phyloP scores from a whole-genome alignment of 306 rosid genomes.

The Astragalus glycyphyllos region DNA sequence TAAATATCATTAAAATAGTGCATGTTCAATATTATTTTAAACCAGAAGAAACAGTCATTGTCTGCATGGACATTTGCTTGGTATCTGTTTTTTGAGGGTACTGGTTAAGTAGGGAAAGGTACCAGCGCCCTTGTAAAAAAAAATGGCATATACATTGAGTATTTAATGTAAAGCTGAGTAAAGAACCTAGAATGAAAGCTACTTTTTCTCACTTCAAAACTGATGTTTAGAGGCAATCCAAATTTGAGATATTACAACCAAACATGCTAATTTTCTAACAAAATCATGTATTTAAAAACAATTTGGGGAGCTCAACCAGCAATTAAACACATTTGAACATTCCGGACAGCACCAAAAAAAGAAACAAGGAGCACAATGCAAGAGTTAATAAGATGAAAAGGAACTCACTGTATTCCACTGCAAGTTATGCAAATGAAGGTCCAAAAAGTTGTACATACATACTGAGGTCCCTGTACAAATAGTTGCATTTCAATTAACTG shows the following conservation, averaged over 20 bases:
- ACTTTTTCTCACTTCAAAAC: not conserved
- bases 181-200: not conserved
- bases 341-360: not conserved
- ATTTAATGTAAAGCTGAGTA: not conserved
- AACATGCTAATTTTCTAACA: not conserved
- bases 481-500: not conserved
- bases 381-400: conserved; percentile 20
- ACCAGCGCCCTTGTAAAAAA: not conserved
- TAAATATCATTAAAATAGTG: not conserved
- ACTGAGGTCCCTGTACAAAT: conserved; percentile 82
- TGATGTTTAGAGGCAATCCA: not conserved
- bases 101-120: not conserved
- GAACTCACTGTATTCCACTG: conserved; percentile 92
- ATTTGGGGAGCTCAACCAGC: not conserved
- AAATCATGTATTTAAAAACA: not conserved
- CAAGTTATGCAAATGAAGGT: conserved; percentile 77
- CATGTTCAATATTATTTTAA: conserved; percentile 2
- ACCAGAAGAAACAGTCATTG: not conserved
- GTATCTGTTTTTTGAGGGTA: not conserved
- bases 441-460: conserved; percentile 83
- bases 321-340: conserved; percentile 12
- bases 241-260: not conserved
- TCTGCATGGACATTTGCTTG: not conserved
- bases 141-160: not conserved
- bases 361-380: conserved; percentile 14